Percentiles rank a stretch among this genome's conserved stretches.
These are phyloP conservation scores for Emmonsiellopsis sp. DNA, from an alignment of 2,329 filamentous ascomycete genomes.

Conservation along the genomic window DNA sequence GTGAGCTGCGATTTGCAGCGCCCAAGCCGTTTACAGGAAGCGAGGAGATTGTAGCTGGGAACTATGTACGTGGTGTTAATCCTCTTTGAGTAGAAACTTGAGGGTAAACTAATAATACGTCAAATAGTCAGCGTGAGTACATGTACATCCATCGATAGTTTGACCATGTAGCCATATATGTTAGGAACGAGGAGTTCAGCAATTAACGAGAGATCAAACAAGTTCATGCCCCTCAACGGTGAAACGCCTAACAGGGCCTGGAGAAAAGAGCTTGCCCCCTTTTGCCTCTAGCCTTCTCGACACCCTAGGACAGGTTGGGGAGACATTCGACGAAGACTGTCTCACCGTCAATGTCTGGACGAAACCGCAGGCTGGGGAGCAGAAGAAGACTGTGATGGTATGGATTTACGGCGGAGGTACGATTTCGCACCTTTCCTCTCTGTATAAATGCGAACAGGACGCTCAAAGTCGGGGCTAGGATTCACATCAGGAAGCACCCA, in stretches of 20 bases:
- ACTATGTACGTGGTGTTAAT: background rate
- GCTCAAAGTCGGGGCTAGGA: background rate
- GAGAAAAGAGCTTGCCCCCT: background rate
- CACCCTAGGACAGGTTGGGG: background rate
- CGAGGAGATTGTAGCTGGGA: background rate
- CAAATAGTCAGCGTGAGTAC: background rate
- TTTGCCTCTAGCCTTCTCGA: background rate
- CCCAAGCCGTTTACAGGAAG: background rate
- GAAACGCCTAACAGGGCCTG: background rate
- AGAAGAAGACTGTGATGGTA: slow-evolving; percentile 35
- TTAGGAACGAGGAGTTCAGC: no score
- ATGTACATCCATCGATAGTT: background rate
- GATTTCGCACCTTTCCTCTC: slow-evolving; percentile 23
- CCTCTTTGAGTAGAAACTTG: background rate
- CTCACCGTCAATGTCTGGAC: slow-evolving; percentile 33
- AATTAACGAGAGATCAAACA: background rate
- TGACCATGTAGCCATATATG: background rate
- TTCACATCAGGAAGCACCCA: slow-evolving; percentile 25
- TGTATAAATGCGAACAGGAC: no score
- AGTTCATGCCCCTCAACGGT: background rate
- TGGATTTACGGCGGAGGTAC: slow-evolving; percentile 36
- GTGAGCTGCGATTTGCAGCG: background rate
- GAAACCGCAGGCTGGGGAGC: slow-evolving; percentile 21
- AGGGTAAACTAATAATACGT: no score
- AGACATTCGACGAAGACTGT: slow-evolving; percentile 27